phyloP scores from a whole-genome alignment of 2,329 filamentous ascomycete species.

The Ophiostoma himal-ulmi region DNA sequence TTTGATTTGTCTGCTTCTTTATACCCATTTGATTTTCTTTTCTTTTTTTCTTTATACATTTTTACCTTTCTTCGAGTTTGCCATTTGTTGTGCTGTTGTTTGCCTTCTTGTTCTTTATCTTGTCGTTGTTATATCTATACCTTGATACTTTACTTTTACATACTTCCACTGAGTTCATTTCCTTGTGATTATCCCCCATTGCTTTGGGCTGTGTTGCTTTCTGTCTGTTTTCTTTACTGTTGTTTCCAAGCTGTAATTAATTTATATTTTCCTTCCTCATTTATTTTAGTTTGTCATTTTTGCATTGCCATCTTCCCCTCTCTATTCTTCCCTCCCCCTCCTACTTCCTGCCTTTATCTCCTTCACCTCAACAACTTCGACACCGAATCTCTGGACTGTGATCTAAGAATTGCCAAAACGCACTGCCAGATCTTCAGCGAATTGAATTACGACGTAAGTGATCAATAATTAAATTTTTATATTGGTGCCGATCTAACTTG shows the following conservation, averaged over 20 bases:
- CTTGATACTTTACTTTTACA: neutral
- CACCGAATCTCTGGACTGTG: neutral
- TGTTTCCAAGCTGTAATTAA: neutral
- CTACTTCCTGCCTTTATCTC: neutral
- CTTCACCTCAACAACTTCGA: neutral
- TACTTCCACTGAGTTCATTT: neutral
- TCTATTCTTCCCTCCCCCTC: neutral
- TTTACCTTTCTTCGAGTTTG: neutral
- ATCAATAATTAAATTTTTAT: neutral
- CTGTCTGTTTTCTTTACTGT: neutral
- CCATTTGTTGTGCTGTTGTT: neutral
- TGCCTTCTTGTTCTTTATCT: neutral
- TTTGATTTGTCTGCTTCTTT: neutral
- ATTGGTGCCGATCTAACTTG: neutral
- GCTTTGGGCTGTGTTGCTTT: neutral
- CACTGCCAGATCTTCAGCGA: neutral
- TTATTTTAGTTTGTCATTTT: neutral
- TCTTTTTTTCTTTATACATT: slow-evolving; percentile 1
- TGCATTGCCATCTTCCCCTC: too few relatives aligned
- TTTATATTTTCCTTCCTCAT: neutral
- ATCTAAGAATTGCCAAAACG: neutral
- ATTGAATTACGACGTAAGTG: neutral
- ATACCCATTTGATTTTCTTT: neutral
- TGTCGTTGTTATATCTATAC: neutral
- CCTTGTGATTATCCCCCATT: neutral